phyloP scores from a whole-genome alignment of 1,284 basidiomycete genomes.

The Malassezia japonica region DNA sequence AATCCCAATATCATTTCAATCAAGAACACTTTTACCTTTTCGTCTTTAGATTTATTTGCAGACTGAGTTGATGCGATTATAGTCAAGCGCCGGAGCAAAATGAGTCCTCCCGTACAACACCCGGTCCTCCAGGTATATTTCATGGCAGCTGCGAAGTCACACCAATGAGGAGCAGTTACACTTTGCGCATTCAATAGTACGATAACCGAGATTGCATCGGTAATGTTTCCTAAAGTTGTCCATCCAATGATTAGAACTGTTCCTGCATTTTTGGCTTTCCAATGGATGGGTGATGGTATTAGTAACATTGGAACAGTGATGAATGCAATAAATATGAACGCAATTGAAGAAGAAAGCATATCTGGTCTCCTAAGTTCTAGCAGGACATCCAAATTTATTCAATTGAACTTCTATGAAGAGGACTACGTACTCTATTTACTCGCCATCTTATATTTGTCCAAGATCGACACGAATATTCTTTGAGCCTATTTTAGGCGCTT shows the following conservation, averaged over 20 bases:
- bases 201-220: background rate
- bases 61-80: background rate
- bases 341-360: background rate
- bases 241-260: background rate
- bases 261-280: background rate
- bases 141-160: background rate
- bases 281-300: background rate
- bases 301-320: background rate
- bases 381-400: too few species aligned
- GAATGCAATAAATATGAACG: constrained; percentile 3
- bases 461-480: too few species aligned
- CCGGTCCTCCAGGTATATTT: background rate
- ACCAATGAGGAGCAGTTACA: background rate
- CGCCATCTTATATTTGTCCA: too few species aligned
- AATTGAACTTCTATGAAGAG: too few species aligned
- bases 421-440: too few species aligned
- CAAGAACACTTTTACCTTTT: background rate
- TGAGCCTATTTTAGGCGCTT: too few species aligned
- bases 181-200: background rate
- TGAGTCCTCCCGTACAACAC: background rate
- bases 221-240: background rate
- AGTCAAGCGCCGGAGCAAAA: background rate
- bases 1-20: background rate
- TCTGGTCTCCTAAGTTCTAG: too few species aligned
- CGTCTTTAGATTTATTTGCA: background rate